These are phyloP conservation scores for Sistotremastrum niveocremeum DNA, from an alignment of 768 basidiomycete genomes.

Conservation along the genomic window DNA sequence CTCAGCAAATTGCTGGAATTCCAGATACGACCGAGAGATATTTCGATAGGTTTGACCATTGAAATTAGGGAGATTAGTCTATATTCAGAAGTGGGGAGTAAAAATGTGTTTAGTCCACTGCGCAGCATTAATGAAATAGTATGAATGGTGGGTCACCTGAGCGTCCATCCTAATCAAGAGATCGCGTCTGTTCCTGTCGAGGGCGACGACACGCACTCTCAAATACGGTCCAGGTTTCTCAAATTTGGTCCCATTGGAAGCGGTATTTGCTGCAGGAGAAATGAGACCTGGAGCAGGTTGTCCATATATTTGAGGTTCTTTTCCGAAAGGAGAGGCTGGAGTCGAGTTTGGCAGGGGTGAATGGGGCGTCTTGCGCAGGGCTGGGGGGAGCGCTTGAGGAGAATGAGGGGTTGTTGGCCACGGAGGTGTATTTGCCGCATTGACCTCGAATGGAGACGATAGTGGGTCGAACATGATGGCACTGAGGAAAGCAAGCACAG, in stretches of 20 bases:
- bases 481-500: no score
- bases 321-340: slow-evolving; percentile 50
- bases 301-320: slow-evolving; percentile 77
- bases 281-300: slow-evolving; percentile 75
- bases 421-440: slow-evolving; percentile 34
- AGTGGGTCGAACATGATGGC: slow-evolving; percentile 61
- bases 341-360: slow-evolving; percentile 25
- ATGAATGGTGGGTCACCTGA: slow-evolving; percentile 42
- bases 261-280: slow-evolving; percentile 52
- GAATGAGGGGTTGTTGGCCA: slow-evolving; percentile 77
- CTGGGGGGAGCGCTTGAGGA: slow-evolving; percentile 57
- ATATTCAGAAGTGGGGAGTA: slow-evolving; percentile 4
- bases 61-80: slow-evolving; percentile 94
- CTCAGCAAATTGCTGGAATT: slow-evolving; percentile 91
- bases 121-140: not conserved
- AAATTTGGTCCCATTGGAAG: slow-evolving; percentile 54
- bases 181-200: slow-evolving; percentile 93
- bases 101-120: not conserved
- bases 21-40: slow-evolving; percentile 87
- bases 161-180: slow-evolving; percentile 91
- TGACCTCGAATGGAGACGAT: slow-evolving; percentile 37
- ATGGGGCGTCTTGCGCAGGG: slow-evolving; percentile 49
- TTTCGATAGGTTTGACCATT: slow-evolving; percentile 82
- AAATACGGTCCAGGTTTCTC: slow-evolving; percentile 78
- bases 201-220: slow-evolving; percentile 73